Evolutionary conservation across 2,329 filamentous ascomycete species (phyloP).

Genomic region (Aspergillus carbonarius): DNA sequence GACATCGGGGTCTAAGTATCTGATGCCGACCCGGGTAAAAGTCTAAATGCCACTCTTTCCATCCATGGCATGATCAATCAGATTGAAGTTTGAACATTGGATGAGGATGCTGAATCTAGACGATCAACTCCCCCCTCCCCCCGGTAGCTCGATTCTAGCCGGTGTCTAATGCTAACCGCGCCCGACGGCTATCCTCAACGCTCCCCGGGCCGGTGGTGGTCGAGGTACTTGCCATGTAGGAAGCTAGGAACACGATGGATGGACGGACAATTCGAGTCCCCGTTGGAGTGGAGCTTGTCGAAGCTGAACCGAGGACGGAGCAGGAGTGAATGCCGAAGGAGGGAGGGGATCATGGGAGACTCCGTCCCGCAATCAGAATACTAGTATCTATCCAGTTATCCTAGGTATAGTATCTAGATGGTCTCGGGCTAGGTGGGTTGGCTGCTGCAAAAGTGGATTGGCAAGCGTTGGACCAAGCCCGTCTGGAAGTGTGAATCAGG

Average conservation of each 20-base stretch:
- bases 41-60: not conserved
- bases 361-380: not conserved
- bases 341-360: not conserved
- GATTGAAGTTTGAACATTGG: not conserved
- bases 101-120: not conserved
- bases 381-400: not conserved
- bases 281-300: not conserved
- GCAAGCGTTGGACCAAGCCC: not conserved
- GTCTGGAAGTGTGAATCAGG: not conserved
- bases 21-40: slow-evolving; percentile 3
- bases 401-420: not conserved
- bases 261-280: not conserved
- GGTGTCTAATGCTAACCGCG: not conserved
- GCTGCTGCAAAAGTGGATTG: not conserved
- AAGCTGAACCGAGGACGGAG: slow-evolving; percentile 4
- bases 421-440: not conserved
- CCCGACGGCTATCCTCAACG: not conserved
- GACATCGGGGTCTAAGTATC: not conserved
- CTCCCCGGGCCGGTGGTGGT: not conserved
- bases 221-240: not conserved
- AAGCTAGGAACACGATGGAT: not conserved
- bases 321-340: not conserved
- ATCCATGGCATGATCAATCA: not conserved
- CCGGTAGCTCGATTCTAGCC: not conserved
- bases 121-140: not conserved